Evolutionary conservation across 2,329 filamentous ascomycete genomes (phyloP).

Genomic region (Teratosphaeriaceae sp.): DNA sequence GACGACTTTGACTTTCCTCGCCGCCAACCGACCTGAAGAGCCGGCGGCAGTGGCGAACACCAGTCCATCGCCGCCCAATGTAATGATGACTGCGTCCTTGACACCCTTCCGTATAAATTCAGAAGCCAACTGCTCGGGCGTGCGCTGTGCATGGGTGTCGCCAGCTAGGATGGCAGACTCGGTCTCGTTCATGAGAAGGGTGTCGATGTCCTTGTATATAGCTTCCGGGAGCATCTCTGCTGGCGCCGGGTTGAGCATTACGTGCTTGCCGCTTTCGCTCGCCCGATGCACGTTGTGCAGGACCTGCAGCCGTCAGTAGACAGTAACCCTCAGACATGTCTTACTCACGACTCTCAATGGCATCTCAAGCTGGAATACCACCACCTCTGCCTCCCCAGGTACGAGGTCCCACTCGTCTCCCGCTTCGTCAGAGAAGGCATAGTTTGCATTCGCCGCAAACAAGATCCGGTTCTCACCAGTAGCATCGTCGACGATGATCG

Average conservation of each 20-base stretch:
- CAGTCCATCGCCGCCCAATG: conserved; percentile 57
- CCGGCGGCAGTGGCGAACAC: conserved; percentile 23
- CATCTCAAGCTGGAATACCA: conserved; percentile 43
- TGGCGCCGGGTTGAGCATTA: conserved; percentile 77
- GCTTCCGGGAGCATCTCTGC: conserved; percentile 61
- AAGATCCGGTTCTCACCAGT: conserved; percentile 45
- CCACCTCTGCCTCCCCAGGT: conserved; percentile 34
- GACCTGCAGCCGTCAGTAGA: conserved; percentile 14
- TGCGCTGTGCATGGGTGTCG: conserved; percentile 19
- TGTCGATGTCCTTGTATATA: conserved; percentile 61
- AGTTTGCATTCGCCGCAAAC: conserved; percentile 43
- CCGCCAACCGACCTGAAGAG: conserved; percentile 30
- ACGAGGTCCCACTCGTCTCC: conserved; percentile 31
- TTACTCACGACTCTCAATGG: conserved; percentile 33
- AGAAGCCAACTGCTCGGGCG: conserved; percentile 28
- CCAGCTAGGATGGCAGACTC: conserved; percentile 71
- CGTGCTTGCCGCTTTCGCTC: conserved; percentile 31
- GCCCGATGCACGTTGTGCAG: conserved; percentile 28
- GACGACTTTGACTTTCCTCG: conserved; percentile 68
- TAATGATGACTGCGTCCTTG: conserved; percentile 72
- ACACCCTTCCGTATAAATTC: conserved; percentile 66
- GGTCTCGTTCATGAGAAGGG: conserved; percentile 85
- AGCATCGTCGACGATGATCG: conserved; percentile 43
- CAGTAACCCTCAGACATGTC: neutral
- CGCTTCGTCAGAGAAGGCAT: conserved; percentile 27